Evolutionary conservation across 148 eudicot genomes (phyloP), one percentile per base, ranked within the genome.

Genomic region (Persicaria tinctoria): DNA sequence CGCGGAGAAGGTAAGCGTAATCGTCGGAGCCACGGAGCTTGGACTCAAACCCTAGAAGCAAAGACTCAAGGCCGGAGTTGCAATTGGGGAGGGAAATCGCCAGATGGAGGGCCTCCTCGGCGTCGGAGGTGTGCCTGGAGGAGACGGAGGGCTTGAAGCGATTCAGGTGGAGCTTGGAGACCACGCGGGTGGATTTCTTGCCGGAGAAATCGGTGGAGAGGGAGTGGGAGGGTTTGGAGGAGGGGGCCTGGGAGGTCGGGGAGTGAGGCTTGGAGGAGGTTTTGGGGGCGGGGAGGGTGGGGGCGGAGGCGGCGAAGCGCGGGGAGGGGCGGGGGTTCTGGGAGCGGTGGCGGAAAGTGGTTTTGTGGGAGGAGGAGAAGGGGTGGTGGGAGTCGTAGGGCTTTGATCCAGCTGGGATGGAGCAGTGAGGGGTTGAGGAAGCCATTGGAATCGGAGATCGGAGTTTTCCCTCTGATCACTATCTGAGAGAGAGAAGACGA

Each of bases 121-220:
- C 97, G 4, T 77, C 55, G 6, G 83, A 51, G 4, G 89, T 78
- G 78, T 91, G 97, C 0, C 89, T 83, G 78, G 86, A 47, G 9
- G 86, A 77, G 69, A 78, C 76, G 12, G 76, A 32, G 6, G 83
- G 81, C 73, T 83, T 88, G 70, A 84, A 89, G 51, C 98, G 89
- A 64, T 95, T 95, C 4, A 86, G 86, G 60, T 94, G 96, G 86
- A 88, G 85, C 54, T 94, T 94, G 10, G 97, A 91, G 16, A 91
- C 97, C 46, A 82, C 88, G 1, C 98, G 85, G 76, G 97, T 94
- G 0, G 98, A 90, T 74, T 95, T 82, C 5, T 93, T 87, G 64
- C 95, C 95, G 1, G 91, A 88, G 73, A 91, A 93, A 20, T 93
- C 97, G 12, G 90, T 75, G 10, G 92, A 83, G 51, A 91, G 89